Conservation (phyloP, 2,329 filamentous ascomycete species). For the Colletotrichum godetiae region DNA sequence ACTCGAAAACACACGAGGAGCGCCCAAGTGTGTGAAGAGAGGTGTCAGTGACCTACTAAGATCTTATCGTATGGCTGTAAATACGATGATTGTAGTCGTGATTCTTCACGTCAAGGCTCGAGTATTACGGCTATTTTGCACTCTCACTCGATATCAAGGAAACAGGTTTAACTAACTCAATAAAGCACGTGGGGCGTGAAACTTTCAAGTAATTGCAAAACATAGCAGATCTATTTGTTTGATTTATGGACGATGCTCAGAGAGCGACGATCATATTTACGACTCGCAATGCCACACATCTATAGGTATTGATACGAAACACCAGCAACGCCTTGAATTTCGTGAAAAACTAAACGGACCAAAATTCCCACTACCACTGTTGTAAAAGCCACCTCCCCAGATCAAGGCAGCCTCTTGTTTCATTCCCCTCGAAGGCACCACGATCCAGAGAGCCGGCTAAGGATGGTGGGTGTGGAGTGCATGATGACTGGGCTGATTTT, state of each 20-base stretch:
- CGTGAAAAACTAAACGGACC: constrained; percentile 23
- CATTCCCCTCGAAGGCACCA: constrained; percentile 5
- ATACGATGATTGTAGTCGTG: no score
- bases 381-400: constrained; percentile 10
- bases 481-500: constrained; percentile 6
- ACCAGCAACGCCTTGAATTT: constrained; percentile 29
- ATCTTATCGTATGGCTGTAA: no score
- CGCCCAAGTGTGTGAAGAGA: no score
- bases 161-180: neutral
- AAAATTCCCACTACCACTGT: constrained; percentile 5
- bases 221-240: neutral
- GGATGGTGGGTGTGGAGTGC: constrained; percentile 8
- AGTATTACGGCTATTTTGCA: neutral
- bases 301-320: constrained; percentile 27
- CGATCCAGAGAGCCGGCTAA: constrained; percentile 26
- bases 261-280: neutral
- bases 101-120: neutral
- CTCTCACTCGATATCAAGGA: neutral
- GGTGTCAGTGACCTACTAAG: no score
- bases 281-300: constrained; percentile 2
- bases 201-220: neutral
- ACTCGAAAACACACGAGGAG: no score
- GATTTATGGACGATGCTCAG: neutral
- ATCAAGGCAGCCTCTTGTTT: neutral
- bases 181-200: neutral